phyloP scores from a whole-genome alignment of 352 stramenopile species.

The Saprolegnia parasitica region DNA sequence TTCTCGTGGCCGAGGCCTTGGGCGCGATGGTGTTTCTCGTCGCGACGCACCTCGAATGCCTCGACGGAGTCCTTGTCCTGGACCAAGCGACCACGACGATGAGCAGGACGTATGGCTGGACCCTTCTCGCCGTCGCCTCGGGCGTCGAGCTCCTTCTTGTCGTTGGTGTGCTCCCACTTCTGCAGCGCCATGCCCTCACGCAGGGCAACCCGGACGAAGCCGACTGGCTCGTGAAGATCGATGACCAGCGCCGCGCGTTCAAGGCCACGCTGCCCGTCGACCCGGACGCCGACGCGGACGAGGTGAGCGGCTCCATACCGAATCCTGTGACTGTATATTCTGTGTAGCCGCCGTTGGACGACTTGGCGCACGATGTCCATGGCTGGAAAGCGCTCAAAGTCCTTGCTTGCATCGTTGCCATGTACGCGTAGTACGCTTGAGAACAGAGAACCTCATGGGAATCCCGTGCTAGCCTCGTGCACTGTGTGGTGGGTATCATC shows the following conservation, averaged over 20 bases:
- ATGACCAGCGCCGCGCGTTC: conserved; percentile 19
- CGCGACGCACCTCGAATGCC: conserved; percentile 8
- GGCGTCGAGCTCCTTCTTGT: conserved; percentile 1
- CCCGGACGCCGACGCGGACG: background rate
- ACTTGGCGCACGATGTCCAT: conserved; percentile 31
- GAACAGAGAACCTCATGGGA: too few species aligned
- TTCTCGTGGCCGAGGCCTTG: conserved; percentile 1
- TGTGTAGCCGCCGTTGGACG: conserved; percentile 1
- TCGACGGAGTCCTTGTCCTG: conserved; percentile 5
- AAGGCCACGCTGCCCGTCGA: conserved; percentile 10
- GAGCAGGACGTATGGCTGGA: conserved; percentile 22
- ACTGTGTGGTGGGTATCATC: conserved; percentile 69
- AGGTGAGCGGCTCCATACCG: background rate
- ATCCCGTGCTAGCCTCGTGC: conserved; percentile 41
- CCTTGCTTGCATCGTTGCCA: conserved; percentile 46
- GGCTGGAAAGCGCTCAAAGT: conserved; percentile 61
- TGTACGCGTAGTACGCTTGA: conserved; percentile 33
- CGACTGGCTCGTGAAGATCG: conserved; percentile 21
- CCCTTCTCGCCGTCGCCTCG: conserved; percentile 1
- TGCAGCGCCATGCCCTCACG: background rate
- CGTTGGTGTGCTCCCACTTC: background rate
- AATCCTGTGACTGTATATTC: background rate
- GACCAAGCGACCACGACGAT: background rate
- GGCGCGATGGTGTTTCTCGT: conserved; percentile 3
- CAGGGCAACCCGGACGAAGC: conserved; percentile 16